Evolutionary conservation across 768 basidiomycete species (phyloP).

Genomic region (Termitomyces sp.): DNA sequence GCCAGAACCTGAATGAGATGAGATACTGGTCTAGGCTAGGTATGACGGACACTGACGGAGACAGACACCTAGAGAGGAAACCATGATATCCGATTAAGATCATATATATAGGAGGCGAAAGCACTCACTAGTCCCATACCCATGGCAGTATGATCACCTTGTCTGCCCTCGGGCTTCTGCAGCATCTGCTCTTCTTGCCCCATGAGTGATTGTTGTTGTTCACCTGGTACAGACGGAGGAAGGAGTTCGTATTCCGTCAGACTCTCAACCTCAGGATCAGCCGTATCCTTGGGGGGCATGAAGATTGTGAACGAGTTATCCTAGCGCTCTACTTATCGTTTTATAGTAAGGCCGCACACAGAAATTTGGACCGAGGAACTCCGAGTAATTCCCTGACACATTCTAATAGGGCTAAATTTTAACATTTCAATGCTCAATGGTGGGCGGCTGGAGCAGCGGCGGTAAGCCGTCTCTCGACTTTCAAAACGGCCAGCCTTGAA

Average conservation of each 20-base stretch:
- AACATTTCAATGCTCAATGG: no score
- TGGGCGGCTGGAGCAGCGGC: no score
- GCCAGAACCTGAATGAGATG: slow-evolving; percentile 5
- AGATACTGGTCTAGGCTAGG: neutral
- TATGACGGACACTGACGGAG: slow-evolving; percentile 1
- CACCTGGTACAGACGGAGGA: slow-evolving; percentile 14
- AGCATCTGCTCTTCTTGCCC: slow-evolving; percentile 26
- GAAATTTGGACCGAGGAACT: neutral
- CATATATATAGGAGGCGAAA: neutral
- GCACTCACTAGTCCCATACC: slow-evolving; percentile 32
- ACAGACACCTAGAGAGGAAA: slow-evolving; percentile 1
- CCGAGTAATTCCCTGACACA: neutral
- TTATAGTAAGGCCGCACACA: no score
- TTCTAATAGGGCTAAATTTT: no score
- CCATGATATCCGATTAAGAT: neutral
- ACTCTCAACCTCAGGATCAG: neutral
- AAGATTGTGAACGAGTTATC: neutral
- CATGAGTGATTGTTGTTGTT: slow-evolving; percentile 13
- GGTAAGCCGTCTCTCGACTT: no score
- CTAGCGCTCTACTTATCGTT: neutral
- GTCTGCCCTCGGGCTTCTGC: slow-evolving; percentile 27
- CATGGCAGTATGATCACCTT: slow-evolving; percentile 31
- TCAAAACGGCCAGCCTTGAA: no score
- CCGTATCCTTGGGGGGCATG: neutral
- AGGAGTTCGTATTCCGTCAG: slow-evolving; percentile 22